Conservation (phyloP, 805 yeast species). For the Metschnikowia colocasiae region DNA sequence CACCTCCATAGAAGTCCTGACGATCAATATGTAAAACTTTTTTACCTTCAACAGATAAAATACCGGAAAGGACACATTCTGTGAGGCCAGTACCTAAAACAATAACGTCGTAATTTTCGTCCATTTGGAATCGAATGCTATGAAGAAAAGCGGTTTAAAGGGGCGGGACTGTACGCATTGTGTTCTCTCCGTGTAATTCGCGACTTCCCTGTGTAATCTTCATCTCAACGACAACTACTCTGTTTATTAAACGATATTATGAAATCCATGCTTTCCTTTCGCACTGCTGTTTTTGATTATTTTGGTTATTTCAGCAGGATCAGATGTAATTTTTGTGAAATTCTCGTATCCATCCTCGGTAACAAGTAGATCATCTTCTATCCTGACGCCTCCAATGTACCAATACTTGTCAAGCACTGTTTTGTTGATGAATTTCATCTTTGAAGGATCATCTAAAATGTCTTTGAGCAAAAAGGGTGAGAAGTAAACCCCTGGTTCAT, state of each 20-base stretch:
- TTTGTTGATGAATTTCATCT: slow-evolving; percentile 56
- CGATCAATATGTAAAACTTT: slow-evolving; percentile 94
- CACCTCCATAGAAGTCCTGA: slow-evolving; percentile 95
- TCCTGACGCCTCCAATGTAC: slow-evolving; percentile 95
- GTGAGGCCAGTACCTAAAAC: slow-evolving; percentile 95
- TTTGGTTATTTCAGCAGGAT: slow-evolving; percentile 74
- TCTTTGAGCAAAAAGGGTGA: slow-evolving; percentile 75
- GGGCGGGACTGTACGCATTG: not conserved
- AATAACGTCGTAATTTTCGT: slow-evolving; percentile 94
- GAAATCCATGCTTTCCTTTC: slow-evolving; percentile 63
- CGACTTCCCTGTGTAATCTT: slow-evolving; percentile 1
- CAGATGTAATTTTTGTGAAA: slow-evolving; percentile 77
- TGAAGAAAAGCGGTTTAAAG: not conserved
- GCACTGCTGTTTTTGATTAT: slow-evolving; percentile 70
- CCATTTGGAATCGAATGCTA: slow-evolving; percentile 48
- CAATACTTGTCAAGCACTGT: slow-evolving; percentile 71
- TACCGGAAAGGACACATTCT: slow-evolving; percentile 91
- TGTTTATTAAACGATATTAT: slow-evolving; percentile 36
- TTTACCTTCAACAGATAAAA: slow-evolving; percentile 95
- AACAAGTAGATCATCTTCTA: slow-evolving; percentile 87
- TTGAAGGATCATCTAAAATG: slow-evolving; percentile 46
- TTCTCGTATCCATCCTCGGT: slow-evolving; percentile 76
- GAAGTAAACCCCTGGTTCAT: slow-evolving; percentile 94
- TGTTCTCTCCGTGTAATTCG: slow-evolving; percentile 2
- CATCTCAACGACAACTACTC: not conserved